Evolutionary conservation across 192 early-diverging fungal species (phyloP), one percentile per base, ranked within the genome.

Genomic region (Coemansia erecta): DNA sequence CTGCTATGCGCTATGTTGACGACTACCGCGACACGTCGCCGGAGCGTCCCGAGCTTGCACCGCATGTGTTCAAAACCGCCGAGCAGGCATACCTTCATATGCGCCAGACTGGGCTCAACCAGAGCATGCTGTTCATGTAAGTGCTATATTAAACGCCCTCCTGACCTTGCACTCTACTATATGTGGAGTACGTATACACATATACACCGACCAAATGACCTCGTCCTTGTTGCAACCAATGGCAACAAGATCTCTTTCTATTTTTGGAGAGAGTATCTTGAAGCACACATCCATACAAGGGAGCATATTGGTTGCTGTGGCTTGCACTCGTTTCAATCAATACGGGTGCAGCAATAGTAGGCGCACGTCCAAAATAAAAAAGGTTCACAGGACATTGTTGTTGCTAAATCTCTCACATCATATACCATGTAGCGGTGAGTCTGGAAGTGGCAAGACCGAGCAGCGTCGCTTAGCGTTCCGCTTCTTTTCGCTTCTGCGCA

Each of bases 381-480:
- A 45, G 3, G 15, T 45, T n/a, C 43, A 21, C 43, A 45, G 43
- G 19, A 45, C 8, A 45, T 18, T 82, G 35, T 37, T 37, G 8
- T 37, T 37, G 14, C 74, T 82, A 2, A 80, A 84, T 12, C 64
- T 68, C 3, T 68, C 3, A 85, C 89, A 53, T 92, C 21, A 56
- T 85, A 10, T 69, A 86, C 26, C 76, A 84, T 44, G 84, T 57
- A 93, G 83, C 90, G 45, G 85, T 77, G 68, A 82, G 82, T 44
- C 82, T 89, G 87, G 86, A 44, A 82, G 89, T 23, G 85, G 94
- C 44, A 97, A 94, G 73, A 86, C 89, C 1, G 89, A 94, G 66
- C 82, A 83, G 33, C 81, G 82, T 19, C 81, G 81, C 51, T 72
- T 84, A 56, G 66, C 83, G 2, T 63, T 91, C 26, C 85, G 84